These are phyloP conservation scores for Cenchrus purpureus DNA, from an alignment of 176 grass and related monocot genomes.

Conservation along the genomic window DNA sequence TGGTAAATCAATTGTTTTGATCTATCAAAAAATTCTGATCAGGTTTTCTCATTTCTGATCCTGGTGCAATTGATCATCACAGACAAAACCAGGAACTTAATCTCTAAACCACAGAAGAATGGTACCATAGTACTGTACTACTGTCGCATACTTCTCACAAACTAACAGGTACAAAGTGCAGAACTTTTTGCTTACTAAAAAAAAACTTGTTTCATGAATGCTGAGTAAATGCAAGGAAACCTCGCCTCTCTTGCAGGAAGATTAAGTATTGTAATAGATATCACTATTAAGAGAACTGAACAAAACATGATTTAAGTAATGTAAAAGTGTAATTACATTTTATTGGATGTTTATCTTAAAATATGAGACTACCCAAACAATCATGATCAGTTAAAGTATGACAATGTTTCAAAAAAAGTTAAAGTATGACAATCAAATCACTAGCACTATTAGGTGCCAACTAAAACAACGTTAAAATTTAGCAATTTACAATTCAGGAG, in stretches of 20 bases:
- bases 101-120: background rate
- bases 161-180: background rate
- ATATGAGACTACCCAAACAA: background rate
- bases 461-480: slow-evolving; percentile 11
- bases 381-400: slow-evolving; percentile 20
- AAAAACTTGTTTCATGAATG: background rate
- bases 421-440: background rate
- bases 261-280: background rate
- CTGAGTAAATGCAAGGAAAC: slow-evolving; percentile 1
- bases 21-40: background rate
- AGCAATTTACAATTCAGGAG: background rate
- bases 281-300: background rate
- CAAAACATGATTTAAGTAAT: slow-evolving; percentile 15
- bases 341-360: slow-evolving; percentile 3
- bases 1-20: background rate
- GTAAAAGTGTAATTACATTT: background rate
- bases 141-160: background rate
- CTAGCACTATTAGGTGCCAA: background rate
- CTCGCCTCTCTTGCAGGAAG: background rate
- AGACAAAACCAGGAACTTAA: background rate
- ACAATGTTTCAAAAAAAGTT: background rate
- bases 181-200: background rate
- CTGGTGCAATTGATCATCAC: background rate
- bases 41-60: background rate
- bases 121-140: background rate